These are phyloP conservation scores for Acanthamoeba sp. DNA, from an alignment of 208 protist genomes.

Conservation along the genomic window DNA sequence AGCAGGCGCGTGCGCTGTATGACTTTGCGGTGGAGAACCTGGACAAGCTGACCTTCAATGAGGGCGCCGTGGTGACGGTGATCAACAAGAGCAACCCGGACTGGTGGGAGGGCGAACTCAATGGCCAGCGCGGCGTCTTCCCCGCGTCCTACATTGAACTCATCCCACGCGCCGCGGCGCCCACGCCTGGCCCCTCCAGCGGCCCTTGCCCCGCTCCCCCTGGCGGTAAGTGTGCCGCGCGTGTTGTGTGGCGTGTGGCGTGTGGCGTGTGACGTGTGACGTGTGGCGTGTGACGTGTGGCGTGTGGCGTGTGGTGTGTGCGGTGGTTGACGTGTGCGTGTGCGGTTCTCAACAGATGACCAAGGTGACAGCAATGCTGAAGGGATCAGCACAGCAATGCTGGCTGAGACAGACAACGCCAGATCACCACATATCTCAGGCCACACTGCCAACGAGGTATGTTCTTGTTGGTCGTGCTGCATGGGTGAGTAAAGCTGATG, in stretches of 20 bases:
- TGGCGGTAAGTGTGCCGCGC: not conserved
- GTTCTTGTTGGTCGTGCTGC: too few species aligned
- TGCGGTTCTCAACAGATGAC: too few species aligned
- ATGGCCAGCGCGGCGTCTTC: constrained; percentile 40
- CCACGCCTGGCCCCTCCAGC: not conserved
- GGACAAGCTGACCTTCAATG: constrained; percentile 41
- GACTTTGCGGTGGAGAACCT: constrained; percentile 21
- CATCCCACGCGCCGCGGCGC: not conserved
- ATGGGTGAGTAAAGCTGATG: too few species aligned
- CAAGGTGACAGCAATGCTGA: too few species aligned
- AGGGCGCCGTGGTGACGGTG: constrained; percentile 25
- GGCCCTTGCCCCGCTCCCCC: not conserved
- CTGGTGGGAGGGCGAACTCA: constrained; percentile 68
- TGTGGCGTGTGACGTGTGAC: not conserved
- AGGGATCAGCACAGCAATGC: too few species aligned
- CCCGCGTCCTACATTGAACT: constrained; percentile 41
- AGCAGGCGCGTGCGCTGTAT: constrained; percentile 63
- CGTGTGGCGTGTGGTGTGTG: too few species aligned
- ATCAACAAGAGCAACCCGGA: constrained; percentile 35
- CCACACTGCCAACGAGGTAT: too few species aligned
- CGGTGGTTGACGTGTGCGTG: not conserved
- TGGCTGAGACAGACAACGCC: too few species aligned
- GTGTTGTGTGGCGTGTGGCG: too few species aligned
- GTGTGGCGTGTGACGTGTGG: not conserved
- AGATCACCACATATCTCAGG: too few species aligned